These are phyloP conservation scores for Penicillium psychrofluorescens DNA, from an alignment of 495 filamentous ascomycete species.

Conservation along the genomic window DNA sequence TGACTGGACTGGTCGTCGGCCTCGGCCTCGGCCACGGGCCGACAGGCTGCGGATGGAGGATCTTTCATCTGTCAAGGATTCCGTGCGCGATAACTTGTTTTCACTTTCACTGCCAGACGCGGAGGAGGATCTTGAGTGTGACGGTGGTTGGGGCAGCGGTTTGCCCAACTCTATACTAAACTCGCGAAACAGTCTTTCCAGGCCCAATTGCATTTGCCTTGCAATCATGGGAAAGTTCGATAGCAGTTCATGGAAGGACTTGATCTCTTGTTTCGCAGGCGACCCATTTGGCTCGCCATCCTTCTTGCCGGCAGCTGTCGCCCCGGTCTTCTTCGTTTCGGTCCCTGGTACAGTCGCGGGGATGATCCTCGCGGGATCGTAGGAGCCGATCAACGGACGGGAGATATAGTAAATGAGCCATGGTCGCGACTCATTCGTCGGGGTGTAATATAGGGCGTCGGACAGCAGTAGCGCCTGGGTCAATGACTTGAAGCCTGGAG, in stretches of 20 bases:
- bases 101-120: constrained; percentile 22
- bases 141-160: constrained; percentile 71
- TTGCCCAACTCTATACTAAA: constrained; percentile 82
- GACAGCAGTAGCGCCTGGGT: constrained; percentile 84
- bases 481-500: constrained; percentile 78
- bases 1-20: constrained; percentile 39
- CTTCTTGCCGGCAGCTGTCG: constrained; percentile 15
- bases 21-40: constrained; percentile 25
- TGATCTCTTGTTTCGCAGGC: constrained; percentile 80
- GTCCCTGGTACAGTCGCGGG: constrained; percentile 50
- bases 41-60: constrained; percentile 31
- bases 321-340: constrained; percentile 17
- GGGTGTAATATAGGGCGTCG: constrained; percentile 82
- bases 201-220: constrained; percentile 86
- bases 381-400: constrained; percentile 77
- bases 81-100: constrained; percentile 14
- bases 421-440: constrained; percentile 72
- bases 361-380: constrained; percentile 63
- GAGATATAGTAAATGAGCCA: constrained; percentile 98
- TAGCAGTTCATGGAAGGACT: constrained; percentile 82
- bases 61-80: constrained; percentile 21
- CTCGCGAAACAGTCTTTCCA: constrained; percentile 85
- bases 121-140: constrained; percentile 54
- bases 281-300: constrained; percentile 28
- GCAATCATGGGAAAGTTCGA: constrained; percentile 95